Evolutionary conservation across 2,329 filamentous ascomycete species (phyloP).

Genomic region (Alternaria sp.): DNA sequence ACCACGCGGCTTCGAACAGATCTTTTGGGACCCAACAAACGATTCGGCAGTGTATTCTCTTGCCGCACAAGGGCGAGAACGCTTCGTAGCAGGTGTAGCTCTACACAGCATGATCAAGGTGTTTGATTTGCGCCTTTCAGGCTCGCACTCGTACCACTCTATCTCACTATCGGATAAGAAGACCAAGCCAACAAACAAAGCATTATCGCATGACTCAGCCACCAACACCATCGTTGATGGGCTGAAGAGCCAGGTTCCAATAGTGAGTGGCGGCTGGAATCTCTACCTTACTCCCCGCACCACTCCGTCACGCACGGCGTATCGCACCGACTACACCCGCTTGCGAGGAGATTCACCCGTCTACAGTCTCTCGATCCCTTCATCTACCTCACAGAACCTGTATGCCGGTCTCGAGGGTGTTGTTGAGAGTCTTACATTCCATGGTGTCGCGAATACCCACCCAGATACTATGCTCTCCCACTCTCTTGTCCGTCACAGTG

Average conservation of each 20-base stretch:
- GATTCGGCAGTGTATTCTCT: slow-evolving; percentile 65
- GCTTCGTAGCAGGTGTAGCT: slow-evolving; percentile 63
- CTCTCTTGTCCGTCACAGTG: too few relatives aligned
- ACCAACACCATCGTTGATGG: slow-evolving; percentile 21
- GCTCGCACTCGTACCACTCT: slow-evolving; percentile 47
- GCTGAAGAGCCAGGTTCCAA: neutral
- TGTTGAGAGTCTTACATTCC: slow-evolving; percentile 54
- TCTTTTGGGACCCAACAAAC: slow-evolving; percentile 63
- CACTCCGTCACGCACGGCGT: slow-evolving; percentile 16
- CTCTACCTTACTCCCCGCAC: slow-evolving; percentile 53
- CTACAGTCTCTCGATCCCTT: slow-evolving; percentile 57
- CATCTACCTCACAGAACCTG: slow-evolving; percentile 51
- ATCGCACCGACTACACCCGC: too few relatives aligned
- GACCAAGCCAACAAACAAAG: neutral
- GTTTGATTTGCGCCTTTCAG: slow-evolving; percentile 64
- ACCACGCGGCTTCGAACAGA: slow-evolving; percentile 53
- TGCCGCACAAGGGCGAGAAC: slow-evolving; percentile 61
- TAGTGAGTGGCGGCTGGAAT: slow-evolving; percentile 51
- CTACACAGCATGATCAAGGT: slow-evolving; percentile 66
- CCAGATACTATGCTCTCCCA: slow-evolving; percentile 49
- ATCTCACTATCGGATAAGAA: too few relatives aligned
- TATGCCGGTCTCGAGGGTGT: slow-evolving; percentile 57
- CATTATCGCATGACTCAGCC: slow-evolving; percentile 11
- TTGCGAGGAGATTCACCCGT: slow-evolving; percentile 47
- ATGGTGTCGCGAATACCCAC: slow-evolving; percentile 49